A percentile compares a stretch with the other conserved stretches of the same genome.
These are phyloP conservation scores for Helminthosporium solani DNA, from an alignment of 2,329 filamentous ascomycete genomes.

Conservation along the genomic window DNA sequence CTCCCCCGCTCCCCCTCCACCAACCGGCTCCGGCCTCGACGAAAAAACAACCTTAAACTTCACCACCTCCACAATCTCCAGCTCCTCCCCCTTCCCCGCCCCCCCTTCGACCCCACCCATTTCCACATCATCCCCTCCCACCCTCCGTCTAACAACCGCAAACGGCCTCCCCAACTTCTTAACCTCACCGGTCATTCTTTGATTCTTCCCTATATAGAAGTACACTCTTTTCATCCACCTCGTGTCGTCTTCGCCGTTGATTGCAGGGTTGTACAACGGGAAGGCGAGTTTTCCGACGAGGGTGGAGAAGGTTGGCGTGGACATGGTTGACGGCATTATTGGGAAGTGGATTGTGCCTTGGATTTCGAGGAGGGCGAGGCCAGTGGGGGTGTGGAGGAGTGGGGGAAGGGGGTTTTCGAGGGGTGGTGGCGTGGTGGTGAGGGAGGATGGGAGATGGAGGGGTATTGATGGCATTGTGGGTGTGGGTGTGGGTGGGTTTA, in stretches of 20 bases:
- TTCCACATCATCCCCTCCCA: slow-evolving; percentile 20
- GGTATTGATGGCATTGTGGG: slow-evolving; percentile 34
- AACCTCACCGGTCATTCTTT: slow-evolving; percentile 84
- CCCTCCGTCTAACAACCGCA: slow-evolving; percentile 65
- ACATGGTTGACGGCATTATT: slow-evolving; percentile 31
- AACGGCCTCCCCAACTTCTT: slow-evolving; percentile 80
- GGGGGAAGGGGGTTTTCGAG: slow-evolving; percentile 65
- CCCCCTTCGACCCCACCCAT: slow-evolving; percentile 31
- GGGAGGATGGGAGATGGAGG: slow-evolving; percentile 19
- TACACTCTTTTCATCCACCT: slow-evolving; percentile 90
- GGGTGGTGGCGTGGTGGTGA: slow-evolving; percentile 5
- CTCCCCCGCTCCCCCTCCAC: slow-evolving; percentile 20
- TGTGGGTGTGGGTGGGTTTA: neutral
- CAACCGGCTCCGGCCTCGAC: slow-evolving; percentile 78
- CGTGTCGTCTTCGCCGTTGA: slow-evolving; percentile 54
- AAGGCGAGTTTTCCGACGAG: slow-evolving; percentile 74
- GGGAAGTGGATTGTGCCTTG: slow-evolving; percentile 88
- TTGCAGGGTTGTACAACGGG: slow-evolving; percentile 64
- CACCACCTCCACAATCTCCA: slow-evolving; percentile 86
- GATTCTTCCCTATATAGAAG: slow-evolving; percentile 84
- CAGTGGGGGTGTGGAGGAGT: slow-evolving; percentile 85
- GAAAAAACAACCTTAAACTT: slow-evolving; percentile 86
- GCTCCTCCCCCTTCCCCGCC: slow-evolving; percentile 45
- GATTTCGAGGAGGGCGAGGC: slow-evolving; percentile 85
- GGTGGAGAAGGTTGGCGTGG: slow-evolving; percentile 34